Evolutionary conservation across 371 early-diverging fungal genomes (phyloP), one percentile per base, ranked within the genome.

Genomic region (Haplosporangium sp.): DNA sequence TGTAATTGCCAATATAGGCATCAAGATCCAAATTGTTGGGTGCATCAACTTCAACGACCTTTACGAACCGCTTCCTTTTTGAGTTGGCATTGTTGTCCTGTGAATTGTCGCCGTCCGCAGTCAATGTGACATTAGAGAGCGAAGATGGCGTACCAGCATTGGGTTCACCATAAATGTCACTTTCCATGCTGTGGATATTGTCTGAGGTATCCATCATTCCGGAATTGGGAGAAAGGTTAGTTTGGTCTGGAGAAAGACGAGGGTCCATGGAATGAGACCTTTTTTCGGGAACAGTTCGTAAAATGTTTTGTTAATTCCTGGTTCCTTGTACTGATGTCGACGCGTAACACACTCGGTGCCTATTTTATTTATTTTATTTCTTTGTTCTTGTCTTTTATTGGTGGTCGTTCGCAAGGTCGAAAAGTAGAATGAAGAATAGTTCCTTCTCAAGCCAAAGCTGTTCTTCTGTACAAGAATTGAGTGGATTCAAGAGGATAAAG

Each of bases 1-100:
- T 78, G 84, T 94, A 94, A 64, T 86, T 90, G 59, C 85, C 84
- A 38, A 91, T 89, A 61, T 93, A 93, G 3, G 86, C 72, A 27
- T 94, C 94, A 61, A 94, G 85, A 77, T 94, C 94, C 11, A 94
- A 77, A 61, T 86, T 86, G 57, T 78, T 84, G 53, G 90, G 88
- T 19, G 84, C 59, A 17, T 85, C 86, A 39, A 86, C 84, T 48
- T 81, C 75, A 15, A 76, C 71, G 8, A 84, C 76, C 47, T 83
- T 77, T 56, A 79, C 72, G 37, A 77, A 84, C 35, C 85, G 74
- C 68, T 83, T 84, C 27, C 84, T 67, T 66, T 86, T 86, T 7
- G 83, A 71, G 42, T 77, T 75, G 35, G 64, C 71, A 55, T 66
- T 71, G 48, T 67, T 71, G 62, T 70, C 71, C 45, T 45, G 45